Evolutionary conservation across 108 stramenopile species (phyloP).

Genomic region (Fragilariopsis cylindrus): DNA sequence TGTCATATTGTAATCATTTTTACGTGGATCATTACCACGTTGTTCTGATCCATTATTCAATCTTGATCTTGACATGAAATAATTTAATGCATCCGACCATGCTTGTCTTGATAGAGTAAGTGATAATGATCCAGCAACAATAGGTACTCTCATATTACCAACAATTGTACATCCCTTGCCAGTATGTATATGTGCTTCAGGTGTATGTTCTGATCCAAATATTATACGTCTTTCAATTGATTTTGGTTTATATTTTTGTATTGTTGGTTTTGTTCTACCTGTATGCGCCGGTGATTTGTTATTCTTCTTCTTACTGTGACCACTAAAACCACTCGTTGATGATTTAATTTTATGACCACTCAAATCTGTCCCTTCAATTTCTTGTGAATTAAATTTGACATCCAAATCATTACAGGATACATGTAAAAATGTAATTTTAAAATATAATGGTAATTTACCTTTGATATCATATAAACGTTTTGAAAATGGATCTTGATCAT

Average conservation of each 20-base stretch:
- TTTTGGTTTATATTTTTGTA: conserved; percentile 21
- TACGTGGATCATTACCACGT: conserved; percentile 10
- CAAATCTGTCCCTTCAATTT: conserved; percentile 21
- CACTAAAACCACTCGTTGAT: background rate
- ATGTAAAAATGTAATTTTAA: conserved; percentile 80
- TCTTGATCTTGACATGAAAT: conserved; percentile 22
- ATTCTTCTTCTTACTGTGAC: background rate
- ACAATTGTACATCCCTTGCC: conserved; percentile 52
- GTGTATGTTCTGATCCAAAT: background rate
- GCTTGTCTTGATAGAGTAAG: conserved; percentile 35
- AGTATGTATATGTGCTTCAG: background rate
- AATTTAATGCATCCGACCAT: conserved; percentile 36
- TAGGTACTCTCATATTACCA: conserved; percentile 34
- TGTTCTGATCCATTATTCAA: background rate
- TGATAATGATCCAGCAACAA: conserved; percentile 47
- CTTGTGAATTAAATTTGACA: conserved; percentile 59
- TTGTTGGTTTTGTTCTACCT: background rate
- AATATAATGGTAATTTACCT: conserved; percentile 43
- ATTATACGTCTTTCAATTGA: conserved; percentile 11
- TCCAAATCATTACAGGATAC: conserved; percentile 60
- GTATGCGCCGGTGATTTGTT: conserved; percentile 13
- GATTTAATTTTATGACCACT: background rate
- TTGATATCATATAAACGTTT: conserved; percentile 21
- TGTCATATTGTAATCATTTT: conserved; percentile 45
- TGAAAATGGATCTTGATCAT: conserved; percentile 26